A percentile compares a stretch with the other conserved stretches of the same genome.
These are phyloP conservation scores for Nakazawaea laoshanensis DNA, from an alignment of 805 yeast species.

Conservation along the genomic window DNA sequence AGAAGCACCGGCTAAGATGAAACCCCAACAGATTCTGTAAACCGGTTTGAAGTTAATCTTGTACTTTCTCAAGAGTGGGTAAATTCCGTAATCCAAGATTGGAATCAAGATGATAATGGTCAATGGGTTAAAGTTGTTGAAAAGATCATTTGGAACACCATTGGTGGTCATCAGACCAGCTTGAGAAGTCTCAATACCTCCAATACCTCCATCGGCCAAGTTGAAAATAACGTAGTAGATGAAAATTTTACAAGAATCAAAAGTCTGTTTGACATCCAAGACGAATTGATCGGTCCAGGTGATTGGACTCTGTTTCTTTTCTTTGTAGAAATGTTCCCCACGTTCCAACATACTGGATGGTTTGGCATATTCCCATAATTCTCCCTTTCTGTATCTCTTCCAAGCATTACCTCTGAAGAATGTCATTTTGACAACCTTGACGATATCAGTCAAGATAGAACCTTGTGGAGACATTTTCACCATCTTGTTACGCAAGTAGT, in stretches of 20 bases:
- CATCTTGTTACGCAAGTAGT: constrained; percentile 23
- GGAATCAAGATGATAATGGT: constrained; percentile 46
- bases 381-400: constrained; percentile 27
- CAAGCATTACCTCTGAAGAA: constrained; percentile 33
- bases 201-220: constrained; percentile 40
- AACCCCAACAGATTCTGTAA: constrained; percentile 38
- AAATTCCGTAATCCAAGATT: constrained; percentile 36
- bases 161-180: constrained; percentile 45
- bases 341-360: constrained; percentile 34
- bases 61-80: constrained; percentile 35
- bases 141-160: constrained; percentile 50
- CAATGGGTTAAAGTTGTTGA: constrained; percentile 45
- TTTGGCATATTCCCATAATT: constrained; percentile 42
- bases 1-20: constrained; percentile 35
- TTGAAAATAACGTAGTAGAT: constrained; percentile 29
- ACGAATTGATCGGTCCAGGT: constrained; percentile 36
- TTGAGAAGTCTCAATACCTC: constrained; percentile 38
- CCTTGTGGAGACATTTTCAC: constrained; percentile 29
- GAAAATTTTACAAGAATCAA: constrained; percentile 37
- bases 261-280: constrained; percentile 33
- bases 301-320: constrained; percentile 23
- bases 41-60: constrained; percentile 35
- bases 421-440: constrained; percentile 31
- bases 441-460: constrained; percentile 35
- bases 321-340: constrained; percentile 26